Evolutionary conservation across 2,329 filamentous ascomycete genomes (phyloP).

Genomic region (Aureobasidium mangrovei): DNA sequence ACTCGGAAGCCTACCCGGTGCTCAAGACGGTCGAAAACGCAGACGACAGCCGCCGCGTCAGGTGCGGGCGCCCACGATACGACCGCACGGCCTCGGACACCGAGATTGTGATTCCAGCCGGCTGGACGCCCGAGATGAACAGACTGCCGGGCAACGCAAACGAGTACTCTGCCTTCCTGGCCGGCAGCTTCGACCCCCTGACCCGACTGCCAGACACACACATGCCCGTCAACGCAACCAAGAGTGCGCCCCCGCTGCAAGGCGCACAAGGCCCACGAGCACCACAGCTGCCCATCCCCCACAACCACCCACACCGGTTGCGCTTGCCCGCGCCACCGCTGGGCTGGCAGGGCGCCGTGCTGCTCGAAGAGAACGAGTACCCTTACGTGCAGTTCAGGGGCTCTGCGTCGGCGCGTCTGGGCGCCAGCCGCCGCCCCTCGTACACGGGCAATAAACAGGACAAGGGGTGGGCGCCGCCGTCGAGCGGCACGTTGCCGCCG

Average conservation of each 20-base stretch:
- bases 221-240: neutral
- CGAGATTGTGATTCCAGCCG: neutral
- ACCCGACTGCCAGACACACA: neutral
- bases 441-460: neutral
- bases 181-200: slow-evolving; percentile 2
- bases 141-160: slow-evolving; percentile 8
- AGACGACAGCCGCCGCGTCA: neutral
- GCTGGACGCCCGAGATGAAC: slow-evolving; percentile 9
- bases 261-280: neutral
- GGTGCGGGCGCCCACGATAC: neutral
- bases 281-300: neutral
- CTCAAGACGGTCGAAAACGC: neutral
- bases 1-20: neutral
- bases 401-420: neutral
- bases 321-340: neutral
- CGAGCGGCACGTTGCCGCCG: slow-evolving; percentile 2
- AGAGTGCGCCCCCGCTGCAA: neutral
- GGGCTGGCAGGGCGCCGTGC: neutral
- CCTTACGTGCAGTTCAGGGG: slow-evolving; percentile 1
- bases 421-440: neutral
- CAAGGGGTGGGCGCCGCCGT: neutral
- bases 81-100: neutral
- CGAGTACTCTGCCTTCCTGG: slow-evolving; percentile 4
- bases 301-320: neutral
- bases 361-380: neutral